Evolutionary conservation across 768 basidiomycete species (phyloP).

Genomic region (Lactifluus volemus): DNA sequence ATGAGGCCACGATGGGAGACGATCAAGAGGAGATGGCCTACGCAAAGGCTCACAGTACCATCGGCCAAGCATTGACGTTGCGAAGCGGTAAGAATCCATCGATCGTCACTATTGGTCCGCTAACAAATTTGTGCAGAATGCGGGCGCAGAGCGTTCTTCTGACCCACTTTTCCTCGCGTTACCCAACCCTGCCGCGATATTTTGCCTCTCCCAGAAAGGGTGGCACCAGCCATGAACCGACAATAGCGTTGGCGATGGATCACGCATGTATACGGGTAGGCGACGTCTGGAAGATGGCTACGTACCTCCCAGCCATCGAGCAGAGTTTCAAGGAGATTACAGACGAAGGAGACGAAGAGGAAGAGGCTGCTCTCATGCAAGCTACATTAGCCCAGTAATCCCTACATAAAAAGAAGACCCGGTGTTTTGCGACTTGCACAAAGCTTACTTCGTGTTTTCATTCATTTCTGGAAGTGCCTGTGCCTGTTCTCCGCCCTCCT

Average conservation of each 20-base stretch:
- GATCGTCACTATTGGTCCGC: background rate
- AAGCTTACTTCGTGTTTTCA: background rate
- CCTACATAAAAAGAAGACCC: background rate
- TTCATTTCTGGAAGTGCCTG: background rate
- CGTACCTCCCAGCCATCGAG: slow-evolving; percentile 66
- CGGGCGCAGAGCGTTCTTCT: slow-evolving; percentile 75
- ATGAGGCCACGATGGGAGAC: slow-evolving; percentile 91
- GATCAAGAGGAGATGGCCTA: slow-evolving; percentile 66
- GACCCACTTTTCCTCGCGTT: slow-evolving; percentile 92
- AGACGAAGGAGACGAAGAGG: slow-evolving; percentile 37
- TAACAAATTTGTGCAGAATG: slow-evolving; percentile 48
- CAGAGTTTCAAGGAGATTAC: slow-evolving; percentile 46
- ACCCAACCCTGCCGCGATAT: slow-evolving; percentile 68
- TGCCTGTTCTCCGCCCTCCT: background rate
- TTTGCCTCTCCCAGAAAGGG: slow-evolving; percentile 20
- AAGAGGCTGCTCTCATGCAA: slow-evolving; percentile 15
- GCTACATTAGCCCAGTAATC: slow-evolving; percentile 2
- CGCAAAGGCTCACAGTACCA: slow-evolving; percentile 81
- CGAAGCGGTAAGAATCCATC: slow-evolving; percentile 42
- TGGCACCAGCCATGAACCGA: slow-evolving; percentile 18
- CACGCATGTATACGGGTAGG: slow-evolving; percentile 61
- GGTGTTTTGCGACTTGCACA: background rate
- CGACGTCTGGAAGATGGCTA: slow-evolving; percentile 80
- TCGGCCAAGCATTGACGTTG: slow-evolving; percentile 83
- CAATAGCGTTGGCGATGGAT: slow-evolving; percentile 75